Evolutionary conservation across 2,329 filamentous ascomycete species (phyloP).

Genomic region (Thermothelomyces thermophilus): DNA sequence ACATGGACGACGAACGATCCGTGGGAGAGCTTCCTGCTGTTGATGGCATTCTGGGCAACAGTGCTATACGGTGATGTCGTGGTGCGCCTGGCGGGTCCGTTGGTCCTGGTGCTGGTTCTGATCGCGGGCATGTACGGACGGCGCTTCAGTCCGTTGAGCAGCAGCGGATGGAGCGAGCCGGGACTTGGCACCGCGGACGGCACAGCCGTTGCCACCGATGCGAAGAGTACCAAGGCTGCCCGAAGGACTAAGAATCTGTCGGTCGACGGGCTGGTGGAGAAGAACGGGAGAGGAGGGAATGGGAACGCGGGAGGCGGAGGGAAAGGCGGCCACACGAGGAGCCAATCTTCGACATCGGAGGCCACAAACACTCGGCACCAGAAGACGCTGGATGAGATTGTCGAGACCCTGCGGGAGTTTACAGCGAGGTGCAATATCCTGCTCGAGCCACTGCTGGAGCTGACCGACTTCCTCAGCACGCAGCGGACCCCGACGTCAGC

Average conservation of each 20-base stretch:
- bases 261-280: conserved; percentile 25
- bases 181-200: conserved; percentile 31
- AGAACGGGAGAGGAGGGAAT: conserved; percentile 28
- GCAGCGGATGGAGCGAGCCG: conserved; percentile 63
- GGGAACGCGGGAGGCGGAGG: conserved; percentile 13
- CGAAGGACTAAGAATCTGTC: conserved; percentile 27
- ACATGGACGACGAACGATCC: conserved; percentile 93
- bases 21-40: conserved; percentile 92
- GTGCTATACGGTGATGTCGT: conserved; percentile 81
- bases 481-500: conserved; percentile 86
- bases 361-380: conserved; percentile 66
- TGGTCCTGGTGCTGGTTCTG: conserved; percentile 70
- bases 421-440: conserved; percentile 89
- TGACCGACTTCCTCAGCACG: conserved; percentile 90
- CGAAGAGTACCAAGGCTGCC: conserved; percentile 19
- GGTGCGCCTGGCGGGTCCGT: conserved; percentile 74
- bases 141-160: conserved; percentile 83
- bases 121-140: conserved; percentile 91
- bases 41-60: conserved; percentile 77
- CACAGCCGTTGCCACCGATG: conserved; percentile 22
- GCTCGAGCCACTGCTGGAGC: conserved; percentile 76
- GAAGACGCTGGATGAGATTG: conserved; percentile 94
- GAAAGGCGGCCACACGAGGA: conserved; percentile 29
- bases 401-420: conserved; percentile 85
- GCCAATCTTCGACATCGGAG: conserved; percentile 48